Evolutionary conservation across 2,329 filamentous ascomycete species (phyloP).

Genomic region (Pseudogymnoascus destructans): DNA sequence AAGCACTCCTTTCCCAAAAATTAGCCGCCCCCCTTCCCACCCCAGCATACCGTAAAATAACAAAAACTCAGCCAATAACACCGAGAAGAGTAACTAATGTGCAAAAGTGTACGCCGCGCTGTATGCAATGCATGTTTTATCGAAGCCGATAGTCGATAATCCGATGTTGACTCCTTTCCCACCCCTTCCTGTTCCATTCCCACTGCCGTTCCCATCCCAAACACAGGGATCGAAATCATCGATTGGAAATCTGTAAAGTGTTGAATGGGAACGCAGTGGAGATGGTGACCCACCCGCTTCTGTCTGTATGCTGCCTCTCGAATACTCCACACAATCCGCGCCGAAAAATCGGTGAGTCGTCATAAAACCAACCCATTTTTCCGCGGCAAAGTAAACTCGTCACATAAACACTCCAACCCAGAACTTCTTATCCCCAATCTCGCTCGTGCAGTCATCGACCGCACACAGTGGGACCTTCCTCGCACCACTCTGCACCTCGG

Average conservation of each 20-base stretch:
- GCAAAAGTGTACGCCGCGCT: constrained; percentile 5
- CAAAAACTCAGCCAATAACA: neutral
- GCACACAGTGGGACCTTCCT: constrained; percentile 32
- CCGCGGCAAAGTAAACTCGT: neutral
- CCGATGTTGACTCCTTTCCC: constrained; percentile 1
- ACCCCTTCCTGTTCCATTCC: neutral
- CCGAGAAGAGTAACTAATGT: neutral
- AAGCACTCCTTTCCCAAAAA: neutral
- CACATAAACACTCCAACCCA: constrained; percentile 48
- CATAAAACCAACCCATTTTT: neutral
- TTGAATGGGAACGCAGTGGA: neutral
- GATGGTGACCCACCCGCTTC: neutral
- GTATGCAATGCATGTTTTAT: constrained; percentile 1
- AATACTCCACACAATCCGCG: neutral
- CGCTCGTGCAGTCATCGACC: constrained; percentile 42
- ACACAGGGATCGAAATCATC: neutral
- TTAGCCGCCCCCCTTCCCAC: neutral
- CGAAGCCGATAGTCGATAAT: neutral
- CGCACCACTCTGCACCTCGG: neutral
- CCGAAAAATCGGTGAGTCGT: neutral
- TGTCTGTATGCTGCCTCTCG: neutral
- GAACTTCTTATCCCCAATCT: constrained; percentile 39
- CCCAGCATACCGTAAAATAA: neutral
- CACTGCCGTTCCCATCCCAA: neutral
- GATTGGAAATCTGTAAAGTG: neutral